Percentiles rank a stretch among this genome's conserved stretches.
phyloP scores from a whole-genome alignment of 192 early-diverging fungal genomes.

The Entophlyctis luteolus region DNA sequence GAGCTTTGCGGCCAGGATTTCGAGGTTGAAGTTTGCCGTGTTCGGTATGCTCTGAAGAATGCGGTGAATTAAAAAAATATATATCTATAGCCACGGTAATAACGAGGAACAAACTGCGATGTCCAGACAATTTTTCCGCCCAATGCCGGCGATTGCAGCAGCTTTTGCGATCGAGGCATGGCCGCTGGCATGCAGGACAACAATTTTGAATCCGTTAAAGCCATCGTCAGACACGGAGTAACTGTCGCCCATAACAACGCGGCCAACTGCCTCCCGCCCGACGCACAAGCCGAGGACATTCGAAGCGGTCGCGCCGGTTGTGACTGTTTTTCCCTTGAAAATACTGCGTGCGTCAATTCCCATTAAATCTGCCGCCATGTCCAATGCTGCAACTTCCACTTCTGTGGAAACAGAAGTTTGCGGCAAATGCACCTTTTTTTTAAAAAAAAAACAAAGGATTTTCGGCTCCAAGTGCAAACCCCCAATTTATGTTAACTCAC shows the following conservation, averaged over 20 bases:
- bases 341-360: conserved; percentile 30
- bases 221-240: conserved; percentile 49
- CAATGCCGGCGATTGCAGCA: conserved; percentile 47
- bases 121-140: conserved; percentile 45
- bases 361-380: conserved; percentile 49
- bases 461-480: no score
- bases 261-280: conserved; percentile 39
- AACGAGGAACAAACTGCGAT: conserved; percentile 5
- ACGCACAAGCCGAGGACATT: conserved; percentile 50
- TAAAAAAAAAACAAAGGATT: background rate
- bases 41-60: background rate
- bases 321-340: conserved; percentile 45
- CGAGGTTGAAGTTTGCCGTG: background rate
- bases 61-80: conserved; percentile 37
- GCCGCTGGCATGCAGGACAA: conserved; percentile 29
- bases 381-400: conserved; percentile 38
- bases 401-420: conserved; percentile 41
- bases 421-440: conserved; percentile 28
- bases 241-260: conserved; percentile 11
- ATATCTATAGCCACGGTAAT: conserved; percentile 17
- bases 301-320: conserved; percentile 54
- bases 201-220: background rate
- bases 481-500: background rate
- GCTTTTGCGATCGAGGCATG: conserved; percentile 55
- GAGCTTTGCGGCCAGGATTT: conserved; percentile 19